A percentile compares a stretch with the other conserved stretches of the same genome.
Conservation (phyloP, 805 yeast species). For the Saturnispora hagleri region DNA sequence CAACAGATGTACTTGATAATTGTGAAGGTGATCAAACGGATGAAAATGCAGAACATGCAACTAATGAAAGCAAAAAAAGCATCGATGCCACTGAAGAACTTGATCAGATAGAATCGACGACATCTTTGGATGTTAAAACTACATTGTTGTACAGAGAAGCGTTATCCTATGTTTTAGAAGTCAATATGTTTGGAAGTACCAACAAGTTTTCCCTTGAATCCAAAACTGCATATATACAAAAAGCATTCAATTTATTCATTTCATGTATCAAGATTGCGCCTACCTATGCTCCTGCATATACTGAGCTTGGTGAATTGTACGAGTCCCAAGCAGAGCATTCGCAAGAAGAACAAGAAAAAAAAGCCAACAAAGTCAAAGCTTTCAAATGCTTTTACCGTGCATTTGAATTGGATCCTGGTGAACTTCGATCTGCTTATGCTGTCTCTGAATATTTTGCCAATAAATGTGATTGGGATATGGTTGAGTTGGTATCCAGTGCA, state of each 20-base stretch:
- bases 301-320: constrained; percentile 74
- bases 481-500: constrained; percentile 61
- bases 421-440: constrained; percentile 62
- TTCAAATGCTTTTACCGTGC: constrained; percentile 84
- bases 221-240: constrained; percentile 25
- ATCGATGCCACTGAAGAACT: background rate
- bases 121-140: constrained; percentile 50
- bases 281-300: constrained; percentile 68
- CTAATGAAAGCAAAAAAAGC: background rate
- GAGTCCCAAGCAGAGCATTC: constrained; percentile 34
- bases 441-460: constrained; percentile 63
- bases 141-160: constrained; percentile 66
- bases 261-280: constrained; percentile 55
- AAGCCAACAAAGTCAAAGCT: constrained; percentile 54
- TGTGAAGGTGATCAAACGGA: background rate
- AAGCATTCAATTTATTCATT: constrained; percentile 51
- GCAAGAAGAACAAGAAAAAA: background rate
- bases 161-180: constrained; percentile 40
- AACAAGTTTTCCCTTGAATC: constrained; percentile 13
- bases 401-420: constrained; percentile 74
- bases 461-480: constrained; percentile 73
- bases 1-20: background rate
- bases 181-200: constrained; percentile 12
- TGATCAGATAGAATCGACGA: constrained; percentile 17
- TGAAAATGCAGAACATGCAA: background rate